Evolutionary conservation across 768 basidiomycete species (phyloP), one percentile per base, ranked within the genome.

Genomic region (Rubroboletus satanas): DNA sequence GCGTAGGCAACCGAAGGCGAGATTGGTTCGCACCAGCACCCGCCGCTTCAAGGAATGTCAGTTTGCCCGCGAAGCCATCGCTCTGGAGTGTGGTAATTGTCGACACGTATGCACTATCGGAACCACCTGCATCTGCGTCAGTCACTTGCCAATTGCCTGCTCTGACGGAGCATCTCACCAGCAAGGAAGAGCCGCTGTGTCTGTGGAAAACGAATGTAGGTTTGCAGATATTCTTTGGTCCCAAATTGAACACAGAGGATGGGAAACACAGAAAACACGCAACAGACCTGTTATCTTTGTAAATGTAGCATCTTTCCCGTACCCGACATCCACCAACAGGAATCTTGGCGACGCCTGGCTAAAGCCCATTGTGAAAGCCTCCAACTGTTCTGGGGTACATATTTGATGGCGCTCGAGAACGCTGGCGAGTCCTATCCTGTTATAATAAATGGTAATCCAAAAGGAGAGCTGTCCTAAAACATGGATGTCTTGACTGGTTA

Each of bases 321-420:
- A 75, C 26, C 88, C 87, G 44, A 84, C 84, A 66, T 91, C 90
- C 49, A 88, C 79, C 58, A 84, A 68, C 33, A 76, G 73, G 70
- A 90, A 90, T 41, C 87, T 79, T 14, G 87, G 83, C 26, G 86
- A 88, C 7, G 85, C 77, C 64, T 87, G 83, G 55, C 83, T 87
- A 60, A 92, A 88, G 39, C 89, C 85, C 62, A 78, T 71, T 54
- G 83, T 71, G 70, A 91, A 91, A n/a, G 76, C 78, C 46, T 87
- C 82, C 58, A 88, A 78, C 58, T 89, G 85, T 46, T 85, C 84
- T 21, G 74, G 73, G 44, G 79, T 79, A 65, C 87, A 89, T 49
- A 84, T 68, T 49, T 78, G 76, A 61, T 79, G 76, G 32, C 71
- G 73, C 52, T 79, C 69, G 36, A 88, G 76, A 47, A 72, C 70